These are phyloP conservation scores for Athelia sp. DNA, from an alignment of 1,284 basidiomycete species.

Conservation along the genomic window DNA sequence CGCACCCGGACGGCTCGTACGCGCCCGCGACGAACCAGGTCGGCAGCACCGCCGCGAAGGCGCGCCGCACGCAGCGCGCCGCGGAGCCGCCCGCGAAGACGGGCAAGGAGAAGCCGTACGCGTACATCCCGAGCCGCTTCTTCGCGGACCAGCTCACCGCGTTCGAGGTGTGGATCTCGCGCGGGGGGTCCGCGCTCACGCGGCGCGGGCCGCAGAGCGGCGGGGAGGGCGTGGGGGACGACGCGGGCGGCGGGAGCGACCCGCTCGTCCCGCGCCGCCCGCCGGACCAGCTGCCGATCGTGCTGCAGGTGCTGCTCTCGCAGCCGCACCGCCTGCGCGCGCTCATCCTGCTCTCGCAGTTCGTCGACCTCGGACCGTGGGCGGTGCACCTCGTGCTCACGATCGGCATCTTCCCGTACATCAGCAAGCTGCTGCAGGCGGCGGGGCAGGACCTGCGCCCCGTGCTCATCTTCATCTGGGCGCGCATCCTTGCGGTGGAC, in stretches of 20 bases:
- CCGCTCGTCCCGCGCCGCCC: constrained; percentile 79
- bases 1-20: constrained; percentile 42
- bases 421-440: constrained; percentile 93
- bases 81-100: constrained; percentile 19
- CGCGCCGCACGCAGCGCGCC: constrained; percentile 33
- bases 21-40: background rate
- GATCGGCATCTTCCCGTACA: constrained; percentile 99
- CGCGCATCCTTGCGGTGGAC: constrained; percentile 94
- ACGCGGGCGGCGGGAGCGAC: constrained; percentile 18
- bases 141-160: constrained; percentile 97
- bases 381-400: constrained; percentile 95
- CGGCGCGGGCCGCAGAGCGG: constrained; percentile 55
- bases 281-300: constrained; percentile 95
- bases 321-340: constrained; percentile 95
- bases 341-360: constrained; percentile 94
- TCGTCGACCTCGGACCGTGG: constrained; percentile 98
- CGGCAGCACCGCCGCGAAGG: background rate
- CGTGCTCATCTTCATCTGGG: constrained; percentile 99
- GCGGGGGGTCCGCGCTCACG: constrained; percentile 80
- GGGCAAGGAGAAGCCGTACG: constrained; percentile 42
- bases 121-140: constrained; percentile 88
- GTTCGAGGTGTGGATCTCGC: constrained; percentile 97
- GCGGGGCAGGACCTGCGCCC: constrained; percentile 93
- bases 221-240: background rate
- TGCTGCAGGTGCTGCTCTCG: constrained; percentile 93